Base-by-base conservation (phyloP, 2,329 filamentous ascomycete genomes). In the Daldinia eschscholtzii region DNA sequence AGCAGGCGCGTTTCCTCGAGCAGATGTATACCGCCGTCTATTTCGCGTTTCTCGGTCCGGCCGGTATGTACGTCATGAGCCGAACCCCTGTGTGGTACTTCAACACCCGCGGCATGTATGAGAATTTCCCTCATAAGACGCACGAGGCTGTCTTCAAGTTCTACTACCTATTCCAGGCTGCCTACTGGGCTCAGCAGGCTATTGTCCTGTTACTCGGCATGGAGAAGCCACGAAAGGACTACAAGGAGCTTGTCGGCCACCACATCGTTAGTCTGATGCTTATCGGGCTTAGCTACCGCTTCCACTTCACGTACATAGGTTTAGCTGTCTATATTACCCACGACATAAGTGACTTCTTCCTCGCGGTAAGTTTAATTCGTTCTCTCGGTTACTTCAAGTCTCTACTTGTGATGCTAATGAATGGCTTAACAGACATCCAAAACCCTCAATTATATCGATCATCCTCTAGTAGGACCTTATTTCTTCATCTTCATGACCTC, bases 271-370 rank as follows among this genome's bases (percentile, higher is more conserved):
- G 93, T 20, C 83, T 98, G 67, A 84, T 90, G 20, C 86, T 98
- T 74, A 97, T 98, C 73, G 91, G 83, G 65, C 83, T 95, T 77
- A 96, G 92, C 83, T 98, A 98, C 83, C 90, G 93, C 68, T 98
- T 97, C 85, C 94, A 98, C 82, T 98, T 98, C 80, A 97, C 94
- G 20, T 95, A 97, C 81, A 97, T 98, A 79, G 94, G 94, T 28
- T 83, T 98, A 62, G 93, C 93, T 20, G 93, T 98, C 37, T 98
- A 97, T 81, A 93, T 96, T 70, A 97, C 94, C 9, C 93, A 97
- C 81, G 94, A 98, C 78, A 92, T 98, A 70, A 94, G 91, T 67
- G 94, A 98, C 80, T 97, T 98, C 83, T 98, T 98, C 88, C 87
- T 98, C 50, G 94, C 95, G 41, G 92, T 94, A 88, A 82, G 91